Conservation (phyloP, 306 rosid genomes). For the Quercus mongolica region DNA sequence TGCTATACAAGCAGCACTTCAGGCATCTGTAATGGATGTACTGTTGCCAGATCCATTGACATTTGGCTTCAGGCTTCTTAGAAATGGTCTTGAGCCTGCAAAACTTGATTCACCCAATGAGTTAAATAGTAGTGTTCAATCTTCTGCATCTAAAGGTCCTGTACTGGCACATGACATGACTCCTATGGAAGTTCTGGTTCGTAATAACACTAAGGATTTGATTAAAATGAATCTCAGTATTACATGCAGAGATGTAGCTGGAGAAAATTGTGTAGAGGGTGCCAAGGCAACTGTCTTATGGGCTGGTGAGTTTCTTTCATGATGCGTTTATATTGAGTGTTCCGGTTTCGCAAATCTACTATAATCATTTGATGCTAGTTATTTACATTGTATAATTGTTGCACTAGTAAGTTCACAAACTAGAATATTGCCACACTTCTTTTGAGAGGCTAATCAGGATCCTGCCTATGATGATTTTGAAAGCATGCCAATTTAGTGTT, state of each 20-base stretch:
- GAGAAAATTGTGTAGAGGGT: constrained; percentile 82
- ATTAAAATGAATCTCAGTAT: constrained; percentile 79
- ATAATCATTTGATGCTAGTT: background rate
- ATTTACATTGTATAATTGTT: too few species aligned
- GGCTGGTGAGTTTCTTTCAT: constrained; percentile 55
- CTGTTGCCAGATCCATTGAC: constrained; percentile 95
- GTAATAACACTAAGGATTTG: constrained; percentile 84
- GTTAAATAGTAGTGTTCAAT: constrained; percentile 19
- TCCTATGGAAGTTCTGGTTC: constrained; percentile 83
- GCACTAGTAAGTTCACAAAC: background rate
- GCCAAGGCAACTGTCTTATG: constrained; percentile 83
- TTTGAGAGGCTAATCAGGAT: background rate
- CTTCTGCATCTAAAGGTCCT: constrained; percentile 53
- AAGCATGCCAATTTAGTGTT: background rate
- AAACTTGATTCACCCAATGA: constrained; percentile 21
- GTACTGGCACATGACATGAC: constrained; percentile 82
- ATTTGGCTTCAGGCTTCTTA: constrained; percentile 74
- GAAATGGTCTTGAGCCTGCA: constrained; percentile 34
- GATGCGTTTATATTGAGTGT: background rate
- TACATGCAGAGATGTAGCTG: constrained; percentile 91
- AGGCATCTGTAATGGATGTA: constrained; percentile 87
- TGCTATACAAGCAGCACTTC: constrained; percentile 90
- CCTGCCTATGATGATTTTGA: background rate
- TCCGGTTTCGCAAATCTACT: background rate
- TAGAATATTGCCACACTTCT: background rate